These are phyloP conservation scores for Crotalaria pallida DNA, from an alignment of 306 rosid genomes.

Conservation along the genomic window DNA sequence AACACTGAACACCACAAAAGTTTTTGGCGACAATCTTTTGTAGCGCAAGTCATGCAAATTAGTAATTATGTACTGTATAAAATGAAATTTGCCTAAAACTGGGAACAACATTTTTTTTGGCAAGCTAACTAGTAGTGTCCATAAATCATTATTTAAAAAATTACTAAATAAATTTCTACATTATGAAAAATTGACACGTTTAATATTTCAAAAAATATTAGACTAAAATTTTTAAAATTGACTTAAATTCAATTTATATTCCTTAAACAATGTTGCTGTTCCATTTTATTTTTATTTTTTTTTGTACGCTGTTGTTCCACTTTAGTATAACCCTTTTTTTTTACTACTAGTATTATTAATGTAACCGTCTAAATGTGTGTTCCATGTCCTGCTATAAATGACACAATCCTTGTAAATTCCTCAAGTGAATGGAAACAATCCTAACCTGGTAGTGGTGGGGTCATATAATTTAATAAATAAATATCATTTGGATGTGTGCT, in stretches of 20 bases:
- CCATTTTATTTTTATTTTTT: too few relatives aligned
- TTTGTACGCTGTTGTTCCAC: too few relatives aligned
- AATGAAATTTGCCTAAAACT: background rate
- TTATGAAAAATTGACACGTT: too few relatives aligned
- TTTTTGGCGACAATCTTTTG: background rate
- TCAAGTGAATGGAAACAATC: conserved; percentile 9
- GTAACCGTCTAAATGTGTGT: conserved; percentile 7
- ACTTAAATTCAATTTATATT: too few relatives aligned
- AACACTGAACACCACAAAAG: conserved; percentile 7
- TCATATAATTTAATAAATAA: conserved; percentile 13
- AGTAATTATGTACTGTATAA: background rate
- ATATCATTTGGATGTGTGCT: conserved; percentile 10
- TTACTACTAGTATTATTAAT: background rate
- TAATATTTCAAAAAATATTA: too few relatives aligned
- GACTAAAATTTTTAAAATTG: too few relatives aligned
- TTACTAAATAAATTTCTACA: too few relatives aligned
- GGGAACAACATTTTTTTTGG: background rate
- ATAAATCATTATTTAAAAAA: too few relatives aligned
- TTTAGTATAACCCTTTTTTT: background rate
- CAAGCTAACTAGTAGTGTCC: too few relatives aligned
- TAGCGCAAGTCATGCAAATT: conserved; percentile 7
- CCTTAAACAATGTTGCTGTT: too few relatives aligned
- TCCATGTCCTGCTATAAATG: background rate
- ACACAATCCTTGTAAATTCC: conserved; percentile 25
- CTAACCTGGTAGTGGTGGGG: conserved; percentile 31